phyloP scores from a whole-genome alignment of 1,139 yeast species.

The Suhomyces terraborum region DNA sequence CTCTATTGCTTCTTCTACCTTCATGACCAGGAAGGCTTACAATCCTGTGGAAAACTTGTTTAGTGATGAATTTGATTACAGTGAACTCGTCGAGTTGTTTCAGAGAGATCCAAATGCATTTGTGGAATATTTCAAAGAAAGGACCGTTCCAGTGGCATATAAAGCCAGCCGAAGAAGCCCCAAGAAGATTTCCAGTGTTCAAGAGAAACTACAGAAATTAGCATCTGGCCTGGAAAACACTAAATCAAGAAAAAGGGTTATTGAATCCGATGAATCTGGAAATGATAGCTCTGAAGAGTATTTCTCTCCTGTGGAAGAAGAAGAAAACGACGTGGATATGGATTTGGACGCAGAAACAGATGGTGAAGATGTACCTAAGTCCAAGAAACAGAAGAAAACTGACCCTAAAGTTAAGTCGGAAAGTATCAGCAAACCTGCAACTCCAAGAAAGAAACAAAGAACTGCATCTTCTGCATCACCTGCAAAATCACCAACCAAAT shows the following conservation, averaged over 20 bases:
- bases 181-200: conserved; percentile 5
- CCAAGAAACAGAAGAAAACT: not conserved
- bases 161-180: conserved; percentile 14
- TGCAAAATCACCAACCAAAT: not conserved
- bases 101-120: conserved; percentile 29
- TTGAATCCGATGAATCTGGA: conserved; percentile 3
- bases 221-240: not conserved
- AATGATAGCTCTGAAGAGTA: conserved; percentile 5
- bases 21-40: conserved; percentile 42
- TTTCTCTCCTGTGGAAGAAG: conserved; percentile 13
- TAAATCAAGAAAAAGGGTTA: not conserved
- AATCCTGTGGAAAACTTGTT: conserved; percentile 35
- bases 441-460: conserved; percentile 14
- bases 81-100: conserved; percentile 26
- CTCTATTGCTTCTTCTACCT: conserved; percentile 30
- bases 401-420: conserved; percentile 14
- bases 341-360: conserved; percentile 12
- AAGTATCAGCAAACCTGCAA: conserved; percentile 13
- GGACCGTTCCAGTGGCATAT: conserved; percentile 30
- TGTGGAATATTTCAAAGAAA: conserved; percentile 21
- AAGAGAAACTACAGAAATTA: conserved; percentile 13
- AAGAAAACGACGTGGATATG: conserved; percentile 8
- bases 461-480: not conserved
- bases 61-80: conserved; percentile 39
- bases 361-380: conserved; percentile 11